A percentile compares a stretch with the other conserved stretches of the same genome.
phyloP scores from a whole-genome alignment of 106 monocot species.

The Gastrodia elata region DNA sequence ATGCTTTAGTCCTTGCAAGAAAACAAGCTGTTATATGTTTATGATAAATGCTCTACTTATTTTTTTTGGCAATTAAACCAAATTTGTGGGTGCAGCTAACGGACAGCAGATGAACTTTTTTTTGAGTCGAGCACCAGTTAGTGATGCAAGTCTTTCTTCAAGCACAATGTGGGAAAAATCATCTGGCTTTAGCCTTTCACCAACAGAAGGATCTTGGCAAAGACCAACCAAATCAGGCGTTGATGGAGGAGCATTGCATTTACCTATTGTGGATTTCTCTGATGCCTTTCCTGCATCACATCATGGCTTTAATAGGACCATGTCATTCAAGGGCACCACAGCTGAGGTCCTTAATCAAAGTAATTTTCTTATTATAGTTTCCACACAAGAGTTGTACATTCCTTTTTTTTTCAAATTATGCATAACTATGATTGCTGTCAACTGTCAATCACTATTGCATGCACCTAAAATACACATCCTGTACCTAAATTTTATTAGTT shows the following conservation, averaged over 20 bases:
- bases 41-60: neutral
- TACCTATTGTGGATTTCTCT: constrained; percentile 12
- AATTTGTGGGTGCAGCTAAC: constrained; percentile 14
- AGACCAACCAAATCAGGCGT: constrained; percentile 20
- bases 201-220: constrained; percentile 27
- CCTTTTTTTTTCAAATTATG: neutral
- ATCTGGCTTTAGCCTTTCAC: constrained; percentile 22
- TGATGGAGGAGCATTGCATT: constrained; percentile 18
- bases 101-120: constrained; percentile 37
- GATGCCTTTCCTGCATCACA: constrained; percentile 15
- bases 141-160: constrained; percentile 3
- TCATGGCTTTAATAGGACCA: constrained; percentile 27
- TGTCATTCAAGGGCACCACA: constrained; percentile 31
- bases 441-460: neutral
- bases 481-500: no score
- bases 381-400: neutral
- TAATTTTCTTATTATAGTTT: constrained; percentile 7
- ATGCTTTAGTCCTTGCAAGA: neutral
- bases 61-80: neutral
- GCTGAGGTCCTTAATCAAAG: constrained; percentile 39
- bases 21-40: neutral
- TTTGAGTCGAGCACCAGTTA: constrained; percentile 15
- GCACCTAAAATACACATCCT: no score
- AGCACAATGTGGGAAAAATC: constrained; percentile 25
- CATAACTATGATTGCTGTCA: neutral